These are phyloP conservation scores for Fusarium sp. DNA, from an alignment of 2,329 filamentous ascomycete species.

Conservation along the genomic window DNA sequence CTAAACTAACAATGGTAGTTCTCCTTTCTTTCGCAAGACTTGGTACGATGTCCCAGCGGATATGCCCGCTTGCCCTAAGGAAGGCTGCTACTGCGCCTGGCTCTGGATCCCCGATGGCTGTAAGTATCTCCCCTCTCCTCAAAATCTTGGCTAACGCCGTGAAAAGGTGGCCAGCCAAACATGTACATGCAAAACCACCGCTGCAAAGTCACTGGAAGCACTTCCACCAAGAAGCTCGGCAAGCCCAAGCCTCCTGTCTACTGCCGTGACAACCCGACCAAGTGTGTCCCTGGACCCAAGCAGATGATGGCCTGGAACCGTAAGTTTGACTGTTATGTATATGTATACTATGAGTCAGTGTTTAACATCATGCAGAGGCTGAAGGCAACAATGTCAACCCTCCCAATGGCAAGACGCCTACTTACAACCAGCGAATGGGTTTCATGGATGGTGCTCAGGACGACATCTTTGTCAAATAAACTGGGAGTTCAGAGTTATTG, in stretches of 20 bases:
- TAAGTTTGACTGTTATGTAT: constrained; percentile 24
- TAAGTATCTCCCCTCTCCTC: background rate
- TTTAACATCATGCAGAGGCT: constrained; percentile 37
- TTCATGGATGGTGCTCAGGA: constrained; percentile 49
- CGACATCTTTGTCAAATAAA: constrained; percentile 44
- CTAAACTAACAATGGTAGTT: constrained; percentile 18
- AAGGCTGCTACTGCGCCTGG: constrained; percentile 48
- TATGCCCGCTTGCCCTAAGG: constrained; percentile 43
- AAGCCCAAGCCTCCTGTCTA: constrained; percentile 54
- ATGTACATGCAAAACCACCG: constrained; percentile 61
- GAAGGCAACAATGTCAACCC: constrained; percentile 50
- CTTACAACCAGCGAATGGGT: constrained; percentile 50
- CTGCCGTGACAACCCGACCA: constrained; percentile 54
- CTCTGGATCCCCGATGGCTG: constrained; percentile 48
- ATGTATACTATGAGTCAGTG: background rate
- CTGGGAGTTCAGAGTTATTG: too few relatives aligned
- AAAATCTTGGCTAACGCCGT: background rate
- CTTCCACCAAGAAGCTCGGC: constrained; percentile 54
- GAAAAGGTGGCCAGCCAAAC: constrained; percentile 41
- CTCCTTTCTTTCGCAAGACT: constrained; percentile 47
- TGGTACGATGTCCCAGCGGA: constrained; percentile 46
- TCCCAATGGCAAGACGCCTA: constrained; percentile 44
- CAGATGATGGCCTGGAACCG: constrained; percentile 63
- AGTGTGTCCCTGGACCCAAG: constrained; percentile 60
- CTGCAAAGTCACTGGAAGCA: constrained; percentile 59